Conservation (phyloP, 2,329 filamentous ascomycete genomes). For the Fusarium sp. region DNA sequence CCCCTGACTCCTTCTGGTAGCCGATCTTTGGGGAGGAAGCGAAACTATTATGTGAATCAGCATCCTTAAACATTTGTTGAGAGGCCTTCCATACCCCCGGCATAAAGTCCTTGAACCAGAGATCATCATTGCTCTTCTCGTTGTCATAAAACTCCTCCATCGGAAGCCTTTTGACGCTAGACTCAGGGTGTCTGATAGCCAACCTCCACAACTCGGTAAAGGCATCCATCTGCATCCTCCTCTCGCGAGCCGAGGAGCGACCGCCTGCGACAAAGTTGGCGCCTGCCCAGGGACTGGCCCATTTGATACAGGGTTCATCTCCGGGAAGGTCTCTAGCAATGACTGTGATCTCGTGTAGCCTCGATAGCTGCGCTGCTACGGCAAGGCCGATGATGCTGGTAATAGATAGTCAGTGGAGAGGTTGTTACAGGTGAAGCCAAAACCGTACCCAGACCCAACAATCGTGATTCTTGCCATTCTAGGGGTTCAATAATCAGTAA, state of each 20-base stretch:
- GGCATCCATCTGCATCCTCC: constrained; percentile 1
- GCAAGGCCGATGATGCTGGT: constrained; percentile 11
- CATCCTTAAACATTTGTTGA: not conserved
- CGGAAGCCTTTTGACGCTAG: not conserved
- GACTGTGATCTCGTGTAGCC: constrained; percentile 5
- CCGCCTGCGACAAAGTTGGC: constrained; percentile 1
- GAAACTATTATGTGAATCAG: not conserved
- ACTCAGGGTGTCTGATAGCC: constrained; percentile 1
- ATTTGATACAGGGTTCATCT: not conserved
- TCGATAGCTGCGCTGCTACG: constrained; percentile 1
- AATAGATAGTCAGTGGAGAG: not conserved
- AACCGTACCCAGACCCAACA: not conserved
- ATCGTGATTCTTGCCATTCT: constrained; percentile 4
- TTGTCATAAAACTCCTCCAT: constrained; percentile 19
- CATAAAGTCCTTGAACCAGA: constrained; percentile 22
- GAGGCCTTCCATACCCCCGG: not conserved
- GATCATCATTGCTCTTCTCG: constrained; percentile 1
- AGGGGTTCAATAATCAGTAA: not conserved
- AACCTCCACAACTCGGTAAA: constrained; percentile 10
- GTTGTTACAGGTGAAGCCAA: not conserved
- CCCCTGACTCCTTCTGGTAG: constrained; percentile 7
- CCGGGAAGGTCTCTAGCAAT: constrained; percentile 7
- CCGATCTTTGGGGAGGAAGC: not conserved
- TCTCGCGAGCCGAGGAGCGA: not conserved
- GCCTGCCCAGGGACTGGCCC: constrained; percentile 12